Evolutionary conservation across 176 grass and related monocot species (phyloP), one percentile per base, ranked within the genome.

Genomic region (barley (Hordeum vulgare)): DNA sequence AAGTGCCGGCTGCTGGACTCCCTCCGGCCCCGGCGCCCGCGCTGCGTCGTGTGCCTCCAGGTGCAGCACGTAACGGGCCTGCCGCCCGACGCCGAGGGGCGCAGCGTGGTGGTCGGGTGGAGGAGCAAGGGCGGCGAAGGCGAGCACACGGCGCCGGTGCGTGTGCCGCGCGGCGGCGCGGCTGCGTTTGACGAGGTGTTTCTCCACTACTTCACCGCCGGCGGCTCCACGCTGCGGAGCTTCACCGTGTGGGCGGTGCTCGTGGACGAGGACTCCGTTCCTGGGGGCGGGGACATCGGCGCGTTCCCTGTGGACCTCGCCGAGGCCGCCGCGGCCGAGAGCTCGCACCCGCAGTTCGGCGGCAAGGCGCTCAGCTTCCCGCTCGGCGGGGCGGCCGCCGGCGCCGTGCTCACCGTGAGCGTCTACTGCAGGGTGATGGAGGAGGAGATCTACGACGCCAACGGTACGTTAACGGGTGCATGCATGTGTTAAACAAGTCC

Each of bases 131-230:
- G 84, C 21, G 90, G 86, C 76, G 89, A 89, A 27, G 92, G 92
- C 8, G 95, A 97, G 84, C 86, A 91, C 90, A 94, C 95, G 10
- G 68, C 86, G 29, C 86, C 95, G 0, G 95, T 70, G 10, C 53
- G 60, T 10, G 95, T 89, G 29, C 44, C 45, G 20, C 49, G 74
- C 7, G 88, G 86, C 9, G 90, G 92, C 49, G 76, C 21, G 8
- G 95, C 92, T 4, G 66, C 80, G 40, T 94, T 98, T 60, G 88
- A 98, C 74, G 95, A 98, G 61, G 88, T 94, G 68, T 94, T 97
- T 79, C 78, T 97, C 60, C 86, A 97, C 70, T 89, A 88, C 74
- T 93, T 91, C 64, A 80, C 75, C 47, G 85, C 79, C 13, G 88
- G 89, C 53, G 41, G 78, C 81, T 58, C 88, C 62, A 85, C 77